A percentile compares a stretch with the other conserved stretches of the same genome.
phyloP scores from a whole-genome alignment of 2,329 filamentous ascomycete genomes.

The Cytospora schulzeri region DNA sequence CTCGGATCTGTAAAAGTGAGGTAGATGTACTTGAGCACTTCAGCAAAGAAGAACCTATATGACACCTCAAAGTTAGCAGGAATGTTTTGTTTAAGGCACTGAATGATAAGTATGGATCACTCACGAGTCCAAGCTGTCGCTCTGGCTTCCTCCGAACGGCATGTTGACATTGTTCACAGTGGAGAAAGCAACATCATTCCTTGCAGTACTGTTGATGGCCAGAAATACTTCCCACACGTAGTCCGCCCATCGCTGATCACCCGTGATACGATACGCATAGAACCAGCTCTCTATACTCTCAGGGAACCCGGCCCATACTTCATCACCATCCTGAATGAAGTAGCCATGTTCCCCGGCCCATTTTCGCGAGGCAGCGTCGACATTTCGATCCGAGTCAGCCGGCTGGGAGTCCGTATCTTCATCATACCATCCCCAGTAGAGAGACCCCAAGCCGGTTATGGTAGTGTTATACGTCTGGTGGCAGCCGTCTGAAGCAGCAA shows the following conservation, averaged over 20 bases:
- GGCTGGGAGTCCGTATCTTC: slow-evolving; percentile 14
- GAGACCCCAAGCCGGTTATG: slow-evolving; percentile 10
- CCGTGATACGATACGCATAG: slow-evolving; percentile 20
- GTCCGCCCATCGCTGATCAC: slow-evolving; percentile 18
- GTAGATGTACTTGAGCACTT: slow-evolving; percentile 18
- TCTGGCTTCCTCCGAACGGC: slow-evolving; percentile 21
- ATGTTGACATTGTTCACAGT: slow-evolving; percentile 20
- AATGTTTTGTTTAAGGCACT: not conserved
- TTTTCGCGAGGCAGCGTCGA: slow-evolving; percentile 11
- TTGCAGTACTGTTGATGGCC: slow-evolving; percentile 19
- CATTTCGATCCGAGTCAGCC: slow-evolving; percentile 8
- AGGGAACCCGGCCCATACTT: slow-evolving; percentile 15
- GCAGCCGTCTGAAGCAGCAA: slow-evolving; percentile 19
- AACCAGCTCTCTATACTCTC: slow-evolving; percentile 23
- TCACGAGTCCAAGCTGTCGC: slow-evolving; percentile 17
- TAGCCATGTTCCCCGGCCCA: slow-evolving; percentile 19
- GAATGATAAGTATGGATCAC: not conserved
- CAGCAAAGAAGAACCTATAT: slow-evolving; percentile 16
- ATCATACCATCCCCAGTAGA: slow-evolving; percentile 21
- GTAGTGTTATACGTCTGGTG: slow-evolving; percentile 23
- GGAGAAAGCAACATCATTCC: slow-evolving; percentile 18
- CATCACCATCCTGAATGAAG: slow-evolving; percentile 16
- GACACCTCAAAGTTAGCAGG: not conserved
- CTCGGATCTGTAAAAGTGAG: slow-evolving; percentile 18
- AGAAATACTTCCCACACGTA: slow-evolving; percentile 18